Base-by-base conservation (phyloP, 257 asterid genomes). In the Solanum microdontum region DNA sequence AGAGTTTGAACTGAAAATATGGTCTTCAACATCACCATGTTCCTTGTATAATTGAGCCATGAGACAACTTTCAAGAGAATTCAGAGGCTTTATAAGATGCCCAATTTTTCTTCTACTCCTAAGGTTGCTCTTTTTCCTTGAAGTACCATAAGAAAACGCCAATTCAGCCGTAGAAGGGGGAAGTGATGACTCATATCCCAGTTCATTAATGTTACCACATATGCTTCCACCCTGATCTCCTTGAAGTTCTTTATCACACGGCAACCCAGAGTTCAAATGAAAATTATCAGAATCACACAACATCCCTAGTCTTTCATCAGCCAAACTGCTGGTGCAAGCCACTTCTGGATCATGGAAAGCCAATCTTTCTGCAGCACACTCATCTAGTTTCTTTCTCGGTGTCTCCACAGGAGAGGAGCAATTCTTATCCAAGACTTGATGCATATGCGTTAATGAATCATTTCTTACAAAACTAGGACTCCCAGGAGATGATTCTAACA, bases 11-110 rank as follows among this genome's bases (percentile, higher is more conserved):
- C 79, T 88, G 58, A 77, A 89, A 45, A 84, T 87, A 69, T 89
- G 91, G 55, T 94, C 94, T 89, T 92, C 95, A 88, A 86, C 86
- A 83, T 90, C 90, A 74, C 89, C 89, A 75, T 55, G 91, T 89
- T 92, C 95, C 60, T 90, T 88, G 86, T 91, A 94, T 84, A 94
- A 89, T 92, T 96, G 98, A 86, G 98, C 98, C 94, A 95, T 88
- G 87, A 96, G 93, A 89, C 98, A 94, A 90, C 98, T 94, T 90
- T 96, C 95, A 79, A 96, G 92, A 87, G 98, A 94, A 55, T 92
- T 93, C 83, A 73, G 88, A 74, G 97, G 98, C 73, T 91, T 93
- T 77, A 91, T 30, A 74, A 87, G 60, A 75, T 87, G 91, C 69
- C 88, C 87, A 48, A 86, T 86, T 88, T 89, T 89, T 87, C 90